Base-by-base conservation (phyloP, 805 yeast genomes). In the Ogataea ramenticola region DNA sequence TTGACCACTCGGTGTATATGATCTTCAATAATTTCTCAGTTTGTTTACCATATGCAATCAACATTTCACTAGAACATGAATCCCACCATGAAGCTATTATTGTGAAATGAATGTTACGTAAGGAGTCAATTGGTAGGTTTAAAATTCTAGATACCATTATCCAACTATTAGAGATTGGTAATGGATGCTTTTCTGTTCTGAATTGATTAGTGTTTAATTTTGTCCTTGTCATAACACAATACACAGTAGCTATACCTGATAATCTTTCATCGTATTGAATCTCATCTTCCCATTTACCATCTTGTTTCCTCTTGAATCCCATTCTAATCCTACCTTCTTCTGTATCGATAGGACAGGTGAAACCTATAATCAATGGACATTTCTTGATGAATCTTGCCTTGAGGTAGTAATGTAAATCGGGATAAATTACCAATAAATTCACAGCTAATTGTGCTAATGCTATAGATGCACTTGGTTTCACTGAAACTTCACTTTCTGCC, bases 61-160 rank as follows among this genome's bases (percentile, higher is more conserved):
- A 43, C 44, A 91, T 76, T 36, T 78, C 70, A 9, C 52, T 48
- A 0, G 86, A 90, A 40, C 83, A 71, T 5, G 89, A 79, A 51
- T 93, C 98, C 96, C 97, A 88, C 97, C 97, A 90, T 30, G 84
- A 77, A 2, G 87, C 82, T 4, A 80, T 72, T 2, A 83, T 75
- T 0, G 79, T 70, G 56, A 72, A 90, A 58, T 90, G 96, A 1
- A 83, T 74, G 50, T 86, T 82, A 0, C 78, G 67, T 12, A 89
- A 56, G 14, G 74, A 58, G 0, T 66, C 65, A 3, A 56, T 30
- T 1, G 79, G 74, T 0, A 73, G 65, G 62, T 93, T 89, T 36
- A 85, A 67, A 41, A 78, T 60, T 37, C 97, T 67, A 0, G 96
- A 82, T n/a, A 84, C 50, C 58, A 87, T 73, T 29, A 54, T 65